phyloP scores from a whole-genome alignment of 1,284 basidiomycete species.

The Fomitopsis schrenkii region DNA sequence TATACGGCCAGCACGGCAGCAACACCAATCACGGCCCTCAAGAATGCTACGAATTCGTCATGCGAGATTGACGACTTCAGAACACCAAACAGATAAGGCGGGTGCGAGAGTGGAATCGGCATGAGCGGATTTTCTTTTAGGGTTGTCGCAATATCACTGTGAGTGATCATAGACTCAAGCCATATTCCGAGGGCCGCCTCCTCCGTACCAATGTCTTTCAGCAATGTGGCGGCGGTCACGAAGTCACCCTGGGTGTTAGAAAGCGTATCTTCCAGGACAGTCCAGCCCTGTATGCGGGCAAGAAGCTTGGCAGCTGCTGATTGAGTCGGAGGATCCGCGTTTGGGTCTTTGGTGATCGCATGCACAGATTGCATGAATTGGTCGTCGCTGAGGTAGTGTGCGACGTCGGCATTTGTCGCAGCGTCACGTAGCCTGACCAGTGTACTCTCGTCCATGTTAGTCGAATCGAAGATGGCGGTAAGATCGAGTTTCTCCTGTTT shows the following conservation, averaged over 20 bases:
- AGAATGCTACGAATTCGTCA: slow-evolving; percentile 57
- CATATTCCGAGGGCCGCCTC: slow-evolving; percentile 69
- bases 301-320: slow-evolving; percentile 41
- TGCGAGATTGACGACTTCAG: slow-evolving; percentile 34
- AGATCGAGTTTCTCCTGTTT: slow-evolving; percentile 53
- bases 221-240: slow-evolving; percentile 37
- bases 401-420: slow-evolving; percentile 57
- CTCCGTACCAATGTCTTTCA: slow-evolving; percentile 56
- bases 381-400: slow-evolving; percentile 37
- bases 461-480: slow-evolving; percentile 46
- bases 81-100: slow-evolving; percentile 31
- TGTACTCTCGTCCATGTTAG: slow-evolving; percentile 50
- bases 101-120: slow-evolving; percentile 29
- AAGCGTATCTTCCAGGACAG: slow-evolving; percentile 54
- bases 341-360: slow-evolving; percentile 36
- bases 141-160: slow-evolving; percentile 44
- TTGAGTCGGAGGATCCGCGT: slow-evolving; percentile 37
- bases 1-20: slow-evolving; percentile 68
- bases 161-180: slow-evolving; percentile 61
- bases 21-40: slow-evolving; percentile 64
- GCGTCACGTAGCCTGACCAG: slow-evolving; percentile 56
- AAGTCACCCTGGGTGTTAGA: slow-evolving; percentile 51
- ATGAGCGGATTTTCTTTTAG: slow-evolving; percentile 41
- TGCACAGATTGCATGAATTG: slow-evolving; percentile 40
- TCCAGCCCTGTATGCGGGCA: slow-evolving; percentile 55